These are phyloP conservation scores for Stentor roeselii DNA, from an alignment of 73 alveolate species.

Conservation along the genomic window DNA sequence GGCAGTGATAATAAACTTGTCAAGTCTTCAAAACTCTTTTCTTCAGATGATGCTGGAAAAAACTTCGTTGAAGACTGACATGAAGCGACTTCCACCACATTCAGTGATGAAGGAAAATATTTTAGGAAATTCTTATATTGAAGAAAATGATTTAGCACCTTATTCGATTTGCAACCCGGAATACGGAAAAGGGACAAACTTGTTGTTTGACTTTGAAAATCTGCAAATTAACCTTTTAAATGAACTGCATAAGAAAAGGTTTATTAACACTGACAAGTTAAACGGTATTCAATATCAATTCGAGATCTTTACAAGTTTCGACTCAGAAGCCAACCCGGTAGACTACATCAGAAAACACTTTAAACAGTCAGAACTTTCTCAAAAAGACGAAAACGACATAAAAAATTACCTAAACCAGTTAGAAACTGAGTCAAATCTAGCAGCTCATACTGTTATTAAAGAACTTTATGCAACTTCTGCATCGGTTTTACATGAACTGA, in stretches of 20 bases:
- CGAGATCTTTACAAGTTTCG: neutral
- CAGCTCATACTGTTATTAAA: neutral
- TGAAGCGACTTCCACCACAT: neutral
- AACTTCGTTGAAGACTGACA: neutral
- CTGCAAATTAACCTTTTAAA: neutral
- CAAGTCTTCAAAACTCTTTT: neutral
- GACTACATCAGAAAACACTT: neutral
- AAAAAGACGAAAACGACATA: neutral
- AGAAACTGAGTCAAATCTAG: neutral
- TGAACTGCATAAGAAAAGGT: neutral
- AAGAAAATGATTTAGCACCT: neutral
- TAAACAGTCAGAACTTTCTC: neutral
- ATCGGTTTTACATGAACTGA: neutral
- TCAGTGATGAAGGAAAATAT: neutral
- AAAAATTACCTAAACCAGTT: neutral
- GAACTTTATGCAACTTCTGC: neutral
- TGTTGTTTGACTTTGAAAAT: slow-evolving; percentile 14
- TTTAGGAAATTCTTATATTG: neutral
- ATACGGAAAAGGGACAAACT: slow-evolving; percentile 10
- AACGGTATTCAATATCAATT: slow-evolving; percentile 1
- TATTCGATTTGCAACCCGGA: slow-evolving; percentile 17
- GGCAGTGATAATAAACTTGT: neutral
- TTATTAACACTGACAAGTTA: neutral
- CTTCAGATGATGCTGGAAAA: neutral
- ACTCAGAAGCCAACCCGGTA: neutral